Evolutionary conservation across 257 asterid species (phyloP), one percentile per base, ranked within the genome.

Genomic region (Thymus mandschuricus): DNA sequence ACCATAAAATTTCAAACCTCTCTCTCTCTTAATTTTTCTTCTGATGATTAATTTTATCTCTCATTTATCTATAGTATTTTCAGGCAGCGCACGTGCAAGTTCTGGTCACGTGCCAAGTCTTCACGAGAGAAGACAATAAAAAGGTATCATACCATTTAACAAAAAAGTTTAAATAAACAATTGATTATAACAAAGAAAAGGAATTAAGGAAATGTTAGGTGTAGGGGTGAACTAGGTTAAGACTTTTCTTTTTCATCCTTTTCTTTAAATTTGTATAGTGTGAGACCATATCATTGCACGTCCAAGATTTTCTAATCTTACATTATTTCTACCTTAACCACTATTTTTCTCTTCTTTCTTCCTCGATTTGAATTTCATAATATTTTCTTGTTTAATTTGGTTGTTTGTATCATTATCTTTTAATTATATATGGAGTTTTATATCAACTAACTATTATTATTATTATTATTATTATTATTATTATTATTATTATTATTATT

Each of bases 71-170:
- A 21, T 21, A 30, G 71, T 34, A 48, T 28, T 1, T 29, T 54
- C 60, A 62, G 65, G 77, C 73, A 57, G 48, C 63, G 86, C 90
- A 91, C 88, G 92, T 87, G 96, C 88, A 75, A 44, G 69, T 61
- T 75, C 65, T 65, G 43, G 79, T 86, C 91, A 87, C 92, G 95
- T 90, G 92, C 87, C 86, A 73, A 69, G 60, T 50, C 70, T 77
- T 67, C 40, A 66, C 75, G 15, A 13, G 69, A 74, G 64, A 83
- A 72, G 75, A 73, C 75, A 85, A 82, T 78, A 81, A 81, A 74
- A 76, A 56, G 75, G 76, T 33, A 54, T 73, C 64, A 15, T 35
- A 51, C 71, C 83, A 38, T 38, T 38, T 38, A 38, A 38, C 8
- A 38, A 38, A 38, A 4, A 38, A 0, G 6, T 21, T 21, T 21